A percentile compares a stretch with the other conserved stretches of the same genome.
Evolutionary conservation across 2,329 filamentous ascomycete genomes (phyloP).

Genomic region (Claviceps spartinae): DNA sequence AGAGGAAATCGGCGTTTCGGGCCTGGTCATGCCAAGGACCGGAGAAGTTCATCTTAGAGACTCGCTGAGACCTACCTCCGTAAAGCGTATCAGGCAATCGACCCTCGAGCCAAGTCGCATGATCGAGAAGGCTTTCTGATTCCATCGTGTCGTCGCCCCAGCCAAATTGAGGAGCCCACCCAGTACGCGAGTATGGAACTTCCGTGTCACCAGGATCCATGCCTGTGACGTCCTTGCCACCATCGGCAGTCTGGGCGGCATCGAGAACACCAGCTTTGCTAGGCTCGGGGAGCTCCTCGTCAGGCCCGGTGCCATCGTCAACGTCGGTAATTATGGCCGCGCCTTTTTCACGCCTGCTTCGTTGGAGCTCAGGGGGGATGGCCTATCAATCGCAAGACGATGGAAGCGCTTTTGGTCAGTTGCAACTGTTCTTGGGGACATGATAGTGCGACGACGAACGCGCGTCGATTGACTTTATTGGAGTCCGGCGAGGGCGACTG

Average conservation of each 20-base stretch:
- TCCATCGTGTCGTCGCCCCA: slow-evolving; percentile 43
- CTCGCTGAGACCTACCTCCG: slow-evolving; percentile 47
- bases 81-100: slow-evolving; percentile 81
- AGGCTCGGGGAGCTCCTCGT: slow-evolving; percentile 66
- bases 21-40: not conserved
- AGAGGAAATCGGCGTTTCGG: not conserved
- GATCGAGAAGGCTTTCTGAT: slow-evolving; percentile 63
- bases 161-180: slow-evolving; percentile 83
- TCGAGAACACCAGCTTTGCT: slow-evolving; percentile 56
- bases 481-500: not conserved
- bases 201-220: slow-evolving; percentile 39
- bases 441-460: too few relatives aligned
- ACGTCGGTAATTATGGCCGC: slow-evolving; percentile 67
- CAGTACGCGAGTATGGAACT: slow-evolving; percentile 39
- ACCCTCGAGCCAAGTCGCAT: slow-evolving; percentile 75
- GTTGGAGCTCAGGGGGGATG: slow-evolving; percentile 24
- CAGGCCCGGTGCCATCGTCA: slow-evolving; percentile 53
- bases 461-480: not conserved
- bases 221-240: slow-evolving; percentile 34
- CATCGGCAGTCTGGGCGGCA: slow-evolving; percentile 33
- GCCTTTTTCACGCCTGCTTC: slow-evolving; percentile 35
- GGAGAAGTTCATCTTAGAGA: not conserved
- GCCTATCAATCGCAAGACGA: slow-evolving; percentile 13
- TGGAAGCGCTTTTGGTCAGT: not conserved
- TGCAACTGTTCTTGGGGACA: not conserved